Evolutionary conservation across 306 rosid genomes (phyloP).

Genomic region (Medicago lupulina): DNA sequence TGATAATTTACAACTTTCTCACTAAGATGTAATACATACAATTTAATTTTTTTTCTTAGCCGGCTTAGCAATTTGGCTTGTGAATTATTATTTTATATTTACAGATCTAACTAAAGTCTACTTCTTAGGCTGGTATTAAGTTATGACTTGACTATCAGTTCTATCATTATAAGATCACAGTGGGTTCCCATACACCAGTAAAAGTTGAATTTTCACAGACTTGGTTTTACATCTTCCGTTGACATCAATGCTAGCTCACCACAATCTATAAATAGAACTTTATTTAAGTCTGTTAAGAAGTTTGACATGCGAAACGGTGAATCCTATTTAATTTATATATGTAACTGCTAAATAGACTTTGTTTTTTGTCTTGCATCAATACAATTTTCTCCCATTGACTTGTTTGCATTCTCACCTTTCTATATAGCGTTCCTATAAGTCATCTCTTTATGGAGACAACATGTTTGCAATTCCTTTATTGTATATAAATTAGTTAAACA

Average conservation of each 20-base stretch:
- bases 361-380: constrained; percentile 23
- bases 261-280: constrained; percentile 12
- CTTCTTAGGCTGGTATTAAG: constrained; percentile 8
- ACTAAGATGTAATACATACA: neutral
- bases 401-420: constrained; percentile 10
- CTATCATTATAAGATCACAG: constrained; percentile 15
- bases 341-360: constrained; percentile 1
- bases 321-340: constrained; percentile 20
- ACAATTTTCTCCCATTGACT: constrained; percentile 4
- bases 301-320: neutral
- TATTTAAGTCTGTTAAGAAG: constrained; percentile 24
- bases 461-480: constrained; percentile 15
- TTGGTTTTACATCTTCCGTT: constrained; percentile 23
- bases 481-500: constrained; percentile 28
- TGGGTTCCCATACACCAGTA: constrained; percentile 29
- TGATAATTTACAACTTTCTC: constrained; percentile 20
- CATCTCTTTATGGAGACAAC: constrained; percentile 2
- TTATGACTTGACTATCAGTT: constrained; percentile 16
- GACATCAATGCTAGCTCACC: constrained; percentile 26
- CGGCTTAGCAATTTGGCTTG: constrained; percentile 1
- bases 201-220: constrained; percentile 12
- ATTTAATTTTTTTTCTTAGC: constrained; percentile 10
- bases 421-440: constrained; percentile 1
- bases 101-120: neutral
- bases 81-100: constrained; percentile 3